Evolutionary conservation across 2,329 filamentous ascomycete species (phyloP).

Genomic region (Stylonectria norvegica): DNA sequence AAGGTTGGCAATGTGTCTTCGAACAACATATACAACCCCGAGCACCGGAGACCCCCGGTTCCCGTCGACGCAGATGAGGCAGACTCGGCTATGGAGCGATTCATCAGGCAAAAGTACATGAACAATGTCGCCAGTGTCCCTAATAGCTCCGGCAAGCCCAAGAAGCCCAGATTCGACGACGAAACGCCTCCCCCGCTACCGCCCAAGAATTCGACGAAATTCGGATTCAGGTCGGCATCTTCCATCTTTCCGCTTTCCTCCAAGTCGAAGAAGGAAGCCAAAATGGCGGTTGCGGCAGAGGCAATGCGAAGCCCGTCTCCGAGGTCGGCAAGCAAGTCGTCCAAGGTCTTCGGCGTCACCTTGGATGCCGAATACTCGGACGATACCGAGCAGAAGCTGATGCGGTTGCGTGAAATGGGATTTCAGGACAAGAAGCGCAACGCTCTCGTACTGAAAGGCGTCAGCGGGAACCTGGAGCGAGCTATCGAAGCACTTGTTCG

Average conservation of each 20-base stretch:
- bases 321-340: constrained; percentile 58
- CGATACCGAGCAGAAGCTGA: constrained; percentile 69
- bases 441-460: constrained; percentile 72
- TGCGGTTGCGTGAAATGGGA: constrained; percentile 81
- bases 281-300: constrained; percentile 28
- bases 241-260: constrained; percentile 65
- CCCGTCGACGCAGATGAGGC: constrained; percentile 89
- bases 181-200: constrained; percentile 58
- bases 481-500: constrained; percentile 81
- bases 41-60: constrained; percentile 76
- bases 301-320: constrained; percentile 33
- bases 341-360: constrained; percentile 66
- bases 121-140: constrained; percentile 45
- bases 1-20: constrained; percentile 81
- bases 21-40: constrained; percentile 86
- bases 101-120: constrained; percentile 92
- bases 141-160: constrained; percentile 37
- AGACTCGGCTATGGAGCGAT: constrained; percentile 91
- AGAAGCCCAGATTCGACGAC: constrained; percentile 46
- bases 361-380: constrained; percentile 53
- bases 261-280: constrained; percentile 55
- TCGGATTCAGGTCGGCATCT: constrained; percentile 57
- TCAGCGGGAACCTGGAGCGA: constrained; percentile 81
- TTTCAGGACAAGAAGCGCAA: constrained; percentile 84
- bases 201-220: constrained; percentile 62